Evolutionary conservation across 495 filamentous ascomycete genomes (phyloP), one percentile per base, ranked within the genome.

Genomic region (Penicillium argentinense): DNA sequence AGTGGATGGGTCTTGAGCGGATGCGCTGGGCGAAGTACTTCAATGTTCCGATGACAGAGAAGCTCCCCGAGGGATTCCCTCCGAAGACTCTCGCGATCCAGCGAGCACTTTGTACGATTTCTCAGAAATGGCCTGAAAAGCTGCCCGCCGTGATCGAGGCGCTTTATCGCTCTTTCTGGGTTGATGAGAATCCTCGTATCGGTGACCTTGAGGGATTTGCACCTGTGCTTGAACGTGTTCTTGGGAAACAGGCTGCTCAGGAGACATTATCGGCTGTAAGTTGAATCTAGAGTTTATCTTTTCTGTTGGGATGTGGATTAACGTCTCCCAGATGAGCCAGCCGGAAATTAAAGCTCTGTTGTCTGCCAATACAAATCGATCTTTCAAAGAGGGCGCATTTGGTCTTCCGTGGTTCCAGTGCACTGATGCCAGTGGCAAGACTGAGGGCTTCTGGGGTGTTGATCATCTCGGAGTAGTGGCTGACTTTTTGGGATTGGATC

Each of bases 331-430:
- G 69, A 34, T 71, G 44, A 52, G 29, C n/a, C 44, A 60, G 14
- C 38, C 73, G 7, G 77, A 81, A 22, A 71, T 73, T 39, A 88
- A 88, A 59, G 56, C 68, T 7, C 37, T 63, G 3, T 58, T 89
- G 36, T 54, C 40, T 0, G 55, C 66, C 18, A 84, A 83, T 40
- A 88, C 85, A 0, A 73, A 85, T 26, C 43, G 47, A 12, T 80
- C 82, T 2, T 76, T 88, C 34, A 67, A 57, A 18, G 67, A 75
- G 5, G 86, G 83, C 5, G 83, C 82, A 1, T 91, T 91, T 65
- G 86, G 86, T 4, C 54, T 89, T 21, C 86, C 86, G 0, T 89
- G 84, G 84, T 78, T 86, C 51, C 75, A 79, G 23, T 83, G 83
- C 66, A 79, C 80, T 14, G 81, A 87, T 56, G 24, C 62, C 4